Base-by-base conservation (phyloP, 768 basidiomycete genomes). In the Ramaria sp. region DNA sequence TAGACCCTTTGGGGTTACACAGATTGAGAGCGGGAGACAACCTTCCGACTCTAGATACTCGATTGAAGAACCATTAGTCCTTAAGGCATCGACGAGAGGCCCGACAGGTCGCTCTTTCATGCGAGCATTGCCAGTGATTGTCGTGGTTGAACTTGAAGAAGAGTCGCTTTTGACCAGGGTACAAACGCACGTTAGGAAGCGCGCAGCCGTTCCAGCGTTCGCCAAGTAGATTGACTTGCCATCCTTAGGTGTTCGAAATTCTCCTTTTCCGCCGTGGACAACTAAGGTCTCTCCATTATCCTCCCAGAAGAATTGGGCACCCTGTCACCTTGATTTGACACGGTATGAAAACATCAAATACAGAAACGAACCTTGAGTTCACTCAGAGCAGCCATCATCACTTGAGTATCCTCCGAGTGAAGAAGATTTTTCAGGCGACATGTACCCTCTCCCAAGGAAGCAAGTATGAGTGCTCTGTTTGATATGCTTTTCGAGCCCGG, bases 31-130 rank as follows among this genome's bases (percentile, higher is more conserved):
- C 1, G 93, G 93, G 9, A 97, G 81, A 64, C 91, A 94, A 8
- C 93, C 94, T 36, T 79, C 67, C 3, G 77, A 74, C 66, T 92
- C 93, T 58, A 85, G 70, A 64, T 85, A 99, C 30, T 77, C 70
- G 66, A 99, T 84, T 27, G 74, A 66, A 59, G 81, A 84, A 10
- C 91, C 87, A 62, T 96, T 97, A 5, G 79, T 74, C 45, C 76
- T 71, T 13, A 99, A 82, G 3, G 96, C 92, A 50, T 89, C 84
- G 50, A 98, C 95, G 20, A 99, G 77, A 5, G 96, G 90, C 0
- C 92, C 96, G 60, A 95, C 93, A 13, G 96, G 96, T 27, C 95
- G 85, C 67, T 98, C 92, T 70, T 97, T 98, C 96, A 98, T 99
- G 56, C 95, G 82, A 0, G 94, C 90, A 61, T 99, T 99, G 45